These are phyloP conservation scores for Saprolegnia parasitica DNA, from an alignment of 352 stramenopile genomes.

Conservation along the genomic window DNA sequence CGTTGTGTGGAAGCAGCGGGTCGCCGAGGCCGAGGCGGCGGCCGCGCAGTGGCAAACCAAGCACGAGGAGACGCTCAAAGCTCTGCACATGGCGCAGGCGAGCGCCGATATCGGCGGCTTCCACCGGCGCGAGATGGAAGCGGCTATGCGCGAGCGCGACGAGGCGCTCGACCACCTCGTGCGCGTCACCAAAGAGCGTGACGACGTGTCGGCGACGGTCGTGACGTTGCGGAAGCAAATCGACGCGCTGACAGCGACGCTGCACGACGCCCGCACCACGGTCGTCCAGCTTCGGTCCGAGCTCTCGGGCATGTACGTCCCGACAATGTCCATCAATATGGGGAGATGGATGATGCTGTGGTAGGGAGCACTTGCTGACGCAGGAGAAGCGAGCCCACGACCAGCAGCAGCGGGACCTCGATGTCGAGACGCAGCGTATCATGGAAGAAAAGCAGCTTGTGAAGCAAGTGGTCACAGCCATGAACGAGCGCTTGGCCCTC, in stretches of 20 bases:
- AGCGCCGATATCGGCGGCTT: background rate
- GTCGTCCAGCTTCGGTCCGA: too few relatives aligned
- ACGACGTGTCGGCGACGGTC: too few relatives aligned
- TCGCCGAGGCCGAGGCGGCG: background rate
- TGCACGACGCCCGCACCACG: too few relatives aligned
- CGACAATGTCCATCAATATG: too few relatives aligned
- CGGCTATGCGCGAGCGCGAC: background rate
- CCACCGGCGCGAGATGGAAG: background rate
- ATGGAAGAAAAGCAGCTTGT: constrained; percentile 46
- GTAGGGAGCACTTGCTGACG: background rate
- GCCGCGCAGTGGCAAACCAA: background rate
- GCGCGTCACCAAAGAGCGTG: too few relatives aligned
- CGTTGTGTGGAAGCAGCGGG: constrained; percentile 6
- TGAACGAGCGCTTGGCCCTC: constrained; percentile 41
- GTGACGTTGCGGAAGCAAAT: too few relatives aligned
- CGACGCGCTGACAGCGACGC: too few relatives aligned
- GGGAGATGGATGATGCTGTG: too few relatives aligned
- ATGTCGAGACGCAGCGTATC: constrained; percentile 27
- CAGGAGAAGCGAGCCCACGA: constrained; percentile 19
- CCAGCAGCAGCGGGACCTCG: constrained; percentile 11
- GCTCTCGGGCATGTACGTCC: too few relatives aligned
- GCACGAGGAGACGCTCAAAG: background rate
- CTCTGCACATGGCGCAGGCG: background rate
- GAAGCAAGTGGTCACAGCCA: constrained; percentile 40
- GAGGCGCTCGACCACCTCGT: background rate